Percentiles rank a stretch among this genome's conserved stretches.
These are phyloP conservation scores for Phlebiopsis gigantea DNA, from an alignment of 768 basidiomycete genomes.

Conservation along the genomic window DNA sequence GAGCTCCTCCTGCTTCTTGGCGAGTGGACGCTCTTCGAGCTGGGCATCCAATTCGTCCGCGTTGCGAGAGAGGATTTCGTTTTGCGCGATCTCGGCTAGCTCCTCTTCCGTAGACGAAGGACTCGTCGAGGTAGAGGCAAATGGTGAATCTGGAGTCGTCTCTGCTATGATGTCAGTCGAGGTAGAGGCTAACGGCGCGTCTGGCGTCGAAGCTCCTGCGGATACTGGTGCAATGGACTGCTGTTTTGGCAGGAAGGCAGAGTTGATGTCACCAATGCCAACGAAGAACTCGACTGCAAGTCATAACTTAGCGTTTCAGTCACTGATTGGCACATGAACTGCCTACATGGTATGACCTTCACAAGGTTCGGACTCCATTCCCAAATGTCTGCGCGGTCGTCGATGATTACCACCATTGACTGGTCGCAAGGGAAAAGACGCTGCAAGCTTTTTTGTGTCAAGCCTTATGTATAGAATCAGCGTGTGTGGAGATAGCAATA, in stretches of 20 bases:
- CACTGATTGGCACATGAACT: conserved; percentile 2
- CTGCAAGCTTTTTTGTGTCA: conserved; percentile 88
- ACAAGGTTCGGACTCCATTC: conserved; percentile 95
- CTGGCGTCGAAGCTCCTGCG: conserved; percentile 13
- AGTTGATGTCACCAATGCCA: conserved; percentile 98
- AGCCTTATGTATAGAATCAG: conserved; percentile 41
- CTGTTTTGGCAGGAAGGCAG: conserved; percentile 83
- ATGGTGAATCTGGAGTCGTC: background rate
- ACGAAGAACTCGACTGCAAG: conserved; percentile 90
- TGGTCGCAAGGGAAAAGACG: conserved; percentile 95
- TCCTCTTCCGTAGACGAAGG: conserved; percentile 28
- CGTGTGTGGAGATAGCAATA: background rate
- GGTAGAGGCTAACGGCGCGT: background rate
- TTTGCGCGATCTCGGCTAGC: conserved; percentile 38
- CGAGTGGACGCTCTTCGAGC: conserved; percentile 79
- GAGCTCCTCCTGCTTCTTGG: conserved; percentile 80
- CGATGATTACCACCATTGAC: conserved; percentile 98
- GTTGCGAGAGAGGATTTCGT: conserved; percentile 63
- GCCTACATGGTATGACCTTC: conserved; percentile 92
- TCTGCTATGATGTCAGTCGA: background rate
- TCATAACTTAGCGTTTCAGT: conserved; percentile 14
- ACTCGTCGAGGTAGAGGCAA: background rate
- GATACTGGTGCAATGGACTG: conserved; percentile 42
- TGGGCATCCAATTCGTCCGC: conserved; percentile 77
- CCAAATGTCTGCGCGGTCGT: conserved; percentile 98